Base-by-base conservation (phyloP, 148 eudicot genomes). In the Cornus kousa region DNA sequence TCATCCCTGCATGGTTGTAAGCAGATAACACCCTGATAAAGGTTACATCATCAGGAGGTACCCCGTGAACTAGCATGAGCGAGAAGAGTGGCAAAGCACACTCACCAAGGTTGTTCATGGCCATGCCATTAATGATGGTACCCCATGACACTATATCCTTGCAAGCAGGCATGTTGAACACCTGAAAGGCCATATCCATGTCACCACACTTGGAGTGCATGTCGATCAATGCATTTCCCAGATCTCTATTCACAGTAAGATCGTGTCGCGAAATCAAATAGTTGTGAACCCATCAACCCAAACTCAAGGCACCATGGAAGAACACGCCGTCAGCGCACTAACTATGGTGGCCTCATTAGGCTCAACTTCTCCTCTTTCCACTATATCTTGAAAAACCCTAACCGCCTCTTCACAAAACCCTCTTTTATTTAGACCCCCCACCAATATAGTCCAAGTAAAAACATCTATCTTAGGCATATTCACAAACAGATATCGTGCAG, bases 321-420 rank as follows among this genome's bases (percentile, higher is more conserved):
- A 22, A 19, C 83, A 81, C 4, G 76, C 80, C 0, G 83, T 65
- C 72, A 81, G 55, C 33, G 71, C 76, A 76, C 33, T 81, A 33
- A 81, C 80, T 32, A 81, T 22, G 19, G 83, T 81, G 35, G 83
- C 83, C 68, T 81, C 83, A 76, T 81, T 76, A 40, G 83, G 83
- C 80, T 76, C 76, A 53, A 48, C 76, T 71, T 81, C 77, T 12
- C 83, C 40, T n/a, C 50, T 68, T 65, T 53, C 17, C 72, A 81
- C 74, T 80, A 81, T 81, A 14, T 71, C 43, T 20, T 72, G 5
- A 14, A 81, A 81, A 66, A 81, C n/a, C 31, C 76, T 39, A 53
- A 81, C 16, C 5, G 83, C 80, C 28, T 64, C 67, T 4, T 71
- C 77, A 55, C 43, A 77, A 77, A 81, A 72, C 3, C 80, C 80